phyloP scores from a whole-genome alignment of 202 grass and related monocot species.

The Schoenoplectus tabernaemontani region DNA sequence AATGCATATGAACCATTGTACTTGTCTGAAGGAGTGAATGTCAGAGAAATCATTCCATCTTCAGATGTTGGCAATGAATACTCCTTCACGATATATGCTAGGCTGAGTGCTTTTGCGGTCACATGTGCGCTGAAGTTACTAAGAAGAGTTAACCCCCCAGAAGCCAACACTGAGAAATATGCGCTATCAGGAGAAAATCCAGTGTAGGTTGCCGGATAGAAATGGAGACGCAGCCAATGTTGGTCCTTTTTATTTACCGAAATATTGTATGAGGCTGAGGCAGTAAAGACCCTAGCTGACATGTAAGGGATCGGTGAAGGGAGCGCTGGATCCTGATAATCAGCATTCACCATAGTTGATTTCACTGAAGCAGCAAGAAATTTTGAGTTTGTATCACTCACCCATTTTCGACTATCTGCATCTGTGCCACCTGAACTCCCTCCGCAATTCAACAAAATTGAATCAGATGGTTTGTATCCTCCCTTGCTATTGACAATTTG shows the following conservation, averaged over 20 bases:
- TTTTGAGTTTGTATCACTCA: conserved; percentile 34
- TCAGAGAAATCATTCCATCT: conserved; percentile 42
- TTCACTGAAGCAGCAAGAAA: conserved; percentile 38
- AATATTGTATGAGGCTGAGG: conserved; percentile 61
- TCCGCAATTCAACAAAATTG: conserved; percentile 52
- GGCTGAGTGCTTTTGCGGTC: conserved; percentile 58
- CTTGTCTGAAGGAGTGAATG: conserved; percentile 45
- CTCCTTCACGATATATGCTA: conserved; percentile 58
- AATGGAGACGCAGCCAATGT: conserved; percentile 84
- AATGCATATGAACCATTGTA: conserved; percentile 65
- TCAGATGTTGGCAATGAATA: conserved; percentile 46
- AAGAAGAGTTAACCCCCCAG: conserved; percentile 53
- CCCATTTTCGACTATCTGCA: conserved; percentile 57
- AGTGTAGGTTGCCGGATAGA: conserved; percentile 81
- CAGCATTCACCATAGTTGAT: conserved; percentile 44
- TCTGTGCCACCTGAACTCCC: conserved; percentile 42
- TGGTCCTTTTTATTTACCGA: conserved; percentile 37
- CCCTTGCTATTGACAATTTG: background rate
- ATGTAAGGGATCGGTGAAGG: conserved; percentile 77
- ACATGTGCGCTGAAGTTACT: conserved; percentile 71
- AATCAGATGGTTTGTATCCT: conserved; percentile 36
- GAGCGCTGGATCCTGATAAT: conserved; percentile 45
- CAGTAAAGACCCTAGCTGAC: conserved; percentile 67
- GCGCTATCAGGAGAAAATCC: conserved; percentile 35
- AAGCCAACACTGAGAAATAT: conserved; percentile 56